Evolutionary conservation across 2,329 filamentous ascomycete species (phyloP).

Genomic region (Penicillium expansum): DNA sequence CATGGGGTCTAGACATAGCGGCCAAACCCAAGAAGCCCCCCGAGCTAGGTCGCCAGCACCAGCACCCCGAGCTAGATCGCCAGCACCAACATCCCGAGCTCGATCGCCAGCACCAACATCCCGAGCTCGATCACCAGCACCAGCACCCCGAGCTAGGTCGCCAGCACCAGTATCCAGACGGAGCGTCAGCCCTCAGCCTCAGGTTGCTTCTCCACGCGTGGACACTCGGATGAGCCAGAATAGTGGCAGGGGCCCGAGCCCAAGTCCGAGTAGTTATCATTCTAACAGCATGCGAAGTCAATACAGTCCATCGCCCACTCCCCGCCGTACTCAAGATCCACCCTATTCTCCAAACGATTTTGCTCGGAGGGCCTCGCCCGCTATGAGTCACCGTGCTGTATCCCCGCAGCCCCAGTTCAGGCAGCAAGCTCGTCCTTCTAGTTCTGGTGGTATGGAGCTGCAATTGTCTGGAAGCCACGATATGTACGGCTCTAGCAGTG

Average conservation of each 20-base stretch:
- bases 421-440: slow-evolving; percentile 50
- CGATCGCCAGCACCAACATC: too few relatives aligned
- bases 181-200: slow-evolving; percentile 34
- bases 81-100: too few relatives aligned
- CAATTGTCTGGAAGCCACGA: slow-evolving; percentile 60
- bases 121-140: too few relatives aligned
- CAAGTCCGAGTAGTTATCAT: slow-evolving; percentile 46
- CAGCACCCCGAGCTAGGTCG: too few relatives aligned
- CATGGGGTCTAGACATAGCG: slow-evolving; percentile 51
- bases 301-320: slow-evolving; percentile 39
- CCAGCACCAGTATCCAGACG: slow-evolving; percentile 43
- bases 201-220: slow-evolving; percentile 28
- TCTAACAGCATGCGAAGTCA: slow-evolving; percentile 43
- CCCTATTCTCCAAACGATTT: slow-evolving; percentile 48
- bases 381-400: slow-evolving; percentile 42
- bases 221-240: slow-evolving; percentile 42
- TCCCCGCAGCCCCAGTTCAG: slow-evolving; percentile 55
- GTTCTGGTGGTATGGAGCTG: slow-evolving; percentile 60
- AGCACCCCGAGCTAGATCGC: slow-evolving; percentile 45
- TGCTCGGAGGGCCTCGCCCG: slow-evolving; percentile 39
- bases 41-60: slow-evolving; percentile 65
- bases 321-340: slow-evolving; percentile 35
- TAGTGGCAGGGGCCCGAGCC: slow-evolving; percentile 41
- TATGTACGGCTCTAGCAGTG: slow-evolving; percentile 49
- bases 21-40: slow-evolving; percentile 44